phyloP scores from a whole-genome alignment of 2,329 filamentous ascomycete species.

The Sphaerulina vaccinii region DNA sequence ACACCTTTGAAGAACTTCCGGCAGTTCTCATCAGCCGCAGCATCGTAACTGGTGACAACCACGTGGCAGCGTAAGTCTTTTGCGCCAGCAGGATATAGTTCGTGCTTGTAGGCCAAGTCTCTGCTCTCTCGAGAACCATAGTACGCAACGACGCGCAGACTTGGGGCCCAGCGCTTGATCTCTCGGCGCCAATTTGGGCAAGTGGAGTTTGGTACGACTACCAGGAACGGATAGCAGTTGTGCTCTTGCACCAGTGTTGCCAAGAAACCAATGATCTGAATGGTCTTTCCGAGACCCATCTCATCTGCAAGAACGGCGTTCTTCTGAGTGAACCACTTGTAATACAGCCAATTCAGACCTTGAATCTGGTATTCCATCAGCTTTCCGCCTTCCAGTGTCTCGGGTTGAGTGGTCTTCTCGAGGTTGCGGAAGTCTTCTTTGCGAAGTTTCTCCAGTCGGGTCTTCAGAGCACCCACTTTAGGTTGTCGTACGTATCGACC shows the following conservation, averaged over 20 bases:
- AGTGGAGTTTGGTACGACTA: conserved; percentile 92
- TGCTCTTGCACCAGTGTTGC: conserved; percentile 62
- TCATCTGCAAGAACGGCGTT: conserved; percentile 94
- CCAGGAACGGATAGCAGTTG: conserved; percentile 83
- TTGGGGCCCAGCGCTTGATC: conserved; percentile 89
- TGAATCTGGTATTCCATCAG: conserved; percentile 93
- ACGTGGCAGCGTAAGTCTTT: conserved; percentile 80
- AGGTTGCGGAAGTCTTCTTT: conserved; percentile 64
- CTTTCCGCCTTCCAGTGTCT: conserved; percentile 70
- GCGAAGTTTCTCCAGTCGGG: conserved; percentile 68
- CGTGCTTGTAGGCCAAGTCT: conserved; percentile 73
- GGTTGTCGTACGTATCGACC: conserved; percentile 71
- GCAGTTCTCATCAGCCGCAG: conserved; percentile 74
- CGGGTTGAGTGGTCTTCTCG: conserved; percentile 70
- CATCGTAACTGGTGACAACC: conserved; percentile 93
- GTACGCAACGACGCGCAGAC: conserved; percentile 84
- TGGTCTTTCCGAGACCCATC: conserved; percentile 97
- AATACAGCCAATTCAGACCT: conserved; percentile 91
- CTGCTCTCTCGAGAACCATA: conserved; percentile 76
- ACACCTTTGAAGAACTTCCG: conserved; percentile 66
- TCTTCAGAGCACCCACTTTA: conserved; percentile 56
- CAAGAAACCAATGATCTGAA: conserved; percentile 84
- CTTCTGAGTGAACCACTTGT: conserved; percentile 77
- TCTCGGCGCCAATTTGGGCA: conserved; percentile 98
- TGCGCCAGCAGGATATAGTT: conserved; percentile 70